Conservation (phyloP, 2,329 filamentous ascomycete species). For the Beauveria caledonica region DNA sequence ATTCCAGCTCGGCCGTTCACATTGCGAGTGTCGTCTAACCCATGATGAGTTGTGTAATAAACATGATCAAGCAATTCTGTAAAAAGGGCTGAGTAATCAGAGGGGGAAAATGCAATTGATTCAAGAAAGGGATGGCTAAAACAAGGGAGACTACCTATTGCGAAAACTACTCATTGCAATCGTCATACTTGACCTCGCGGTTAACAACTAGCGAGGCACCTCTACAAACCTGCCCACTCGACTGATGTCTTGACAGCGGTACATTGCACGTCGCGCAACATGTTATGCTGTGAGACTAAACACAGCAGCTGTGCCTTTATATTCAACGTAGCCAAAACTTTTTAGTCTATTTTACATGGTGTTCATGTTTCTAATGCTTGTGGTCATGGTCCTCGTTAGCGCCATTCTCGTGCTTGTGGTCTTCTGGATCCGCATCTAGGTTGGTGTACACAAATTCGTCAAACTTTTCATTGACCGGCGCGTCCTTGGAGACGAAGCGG, state of each 20-base stretch:
- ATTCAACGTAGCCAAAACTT: background rate
- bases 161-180: no score
- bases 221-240: no score
- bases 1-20: no score
- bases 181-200: no score
- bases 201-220: no score
- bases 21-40: no score
- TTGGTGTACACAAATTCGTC: conserved; percentile 73
- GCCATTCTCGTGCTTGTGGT: conserved; percentile 5
- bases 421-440: conserved; percentile 54
- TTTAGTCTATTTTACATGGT: background rate
- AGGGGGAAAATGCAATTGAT: no score
- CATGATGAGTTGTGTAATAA: no score
- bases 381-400: background rate
- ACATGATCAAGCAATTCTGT: no score
- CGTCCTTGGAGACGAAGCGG: conserved; percentile 68
- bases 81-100: no score
- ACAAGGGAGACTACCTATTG: no score
- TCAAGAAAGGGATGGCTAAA: no score
- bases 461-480: conserved; percentile 47
- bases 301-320: background rate
- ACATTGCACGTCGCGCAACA: background rate
- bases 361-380: conserved; percentile 6
- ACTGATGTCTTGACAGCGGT: background rate
- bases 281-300: background rate